phyloP scores from a whole-genome alignment of 345 rosid species.

The Populus tremula region DNA sequence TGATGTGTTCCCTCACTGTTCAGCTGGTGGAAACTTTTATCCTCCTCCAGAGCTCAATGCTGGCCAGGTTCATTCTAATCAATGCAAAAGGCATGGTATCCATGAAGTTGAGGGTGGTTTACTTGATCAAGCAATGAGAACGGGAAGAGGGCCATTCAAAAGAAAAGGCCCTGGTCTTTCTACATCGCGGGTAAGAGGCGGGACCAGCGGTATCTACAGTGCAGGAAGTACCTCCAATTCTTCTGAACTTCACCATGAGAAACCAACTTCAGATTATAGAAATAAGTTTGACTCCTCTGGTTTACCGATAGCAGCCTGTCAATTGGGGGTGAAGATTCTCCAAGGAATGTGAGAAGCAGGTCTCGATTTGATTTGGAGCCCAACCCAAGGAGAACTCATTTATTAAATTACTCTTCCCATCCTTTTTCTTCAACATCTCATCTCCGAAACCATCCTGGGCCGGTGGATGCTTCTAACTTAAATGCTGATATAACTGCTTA shows the following conservation, averaged over 20 bases:
- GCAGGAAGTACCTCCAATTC: conserved; percentile 36
- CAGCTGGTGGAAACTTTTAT: conserved; percentile 17
- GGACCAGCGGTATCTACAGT: conserved; percentile 13
- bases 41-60: conserved; percentile 19
- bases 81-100: conserved; percentile 1
- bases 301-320: conserved; percentile 1
- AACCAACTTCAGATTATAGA: conserved; percentile 19
- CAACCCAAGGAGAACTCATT: not conserved
- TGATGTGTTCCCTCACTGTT: conserved; percentile 14
- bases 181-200: conserved; percentile 16
- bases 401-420: not conserved
- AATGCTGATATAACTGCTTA: conserved; percentile 11
- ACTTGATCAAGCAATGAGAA: conserved; percentile 9
- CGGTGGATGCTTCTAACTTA: not conserved
- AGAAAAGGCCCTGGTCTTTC: conserved; percentile 20
- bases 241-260: conserved; percentile 9
- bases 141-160: conserved; percentile 25
- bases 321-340: conserved; percentile 7
- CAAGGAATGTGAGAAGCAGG: conserved; percentile 23
- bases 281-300: conserved; percentile 18
- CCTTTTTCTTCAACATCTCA: not conserved
- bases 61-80: conserved; percentile 10
- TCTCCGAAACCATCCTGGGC: not conserved
- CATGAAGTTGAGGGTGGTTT: conserved; percentile 21
- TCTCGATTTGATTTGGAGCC: conserved; percentile 17